Evolutionary conservation across 345 rosid species (phyloP).

Genomic region (Pugionium dolabratum): DNA sequence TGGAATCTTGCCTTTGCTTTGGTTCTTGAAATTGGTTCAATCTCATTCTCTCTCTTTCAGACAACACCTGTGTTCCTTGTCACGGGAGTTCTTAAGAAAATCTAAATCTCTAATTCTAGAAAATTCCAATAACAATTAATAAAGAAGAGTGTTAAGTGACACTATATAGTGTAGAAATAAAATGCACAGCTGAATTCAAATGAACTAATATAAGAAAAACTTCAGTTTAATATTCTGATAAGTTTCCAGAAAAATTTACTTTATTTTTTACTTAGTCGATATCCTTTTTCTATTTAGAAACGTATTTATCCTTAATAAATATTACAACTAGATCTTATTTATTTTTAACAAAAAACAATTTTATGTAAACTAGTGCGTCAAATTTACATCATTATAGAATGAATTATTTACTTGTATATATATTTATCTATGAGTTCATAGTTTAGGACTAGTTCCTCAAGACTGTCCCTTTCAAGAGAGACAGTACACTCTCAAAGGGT

Average conservation of each 20-base stretch:
- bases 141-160: background rate
- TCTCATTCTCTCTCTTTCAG: slow-evolving; percentile 20
- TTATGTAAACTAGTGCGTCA: slow-evolving; percentile 6
- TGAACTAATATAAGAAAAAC: no score
- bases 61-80: slow-evolving; percentile 13
- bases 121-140: background rate
- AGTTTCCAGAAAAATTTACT: no score
- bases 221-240: no score
- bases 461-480: slow-evolving; percentile 25
- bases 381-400: background rate
- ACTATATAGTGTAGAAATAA: background rate
- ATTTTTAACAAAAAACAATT: no score
- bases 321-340: no score
- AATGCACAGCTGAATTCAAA: background rate
- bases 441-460: slow-evolving; percentile 28
- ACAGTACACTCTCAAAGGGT: slow-evolving; percentile 37
- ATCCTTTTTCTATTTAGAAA: no score
- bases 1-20: slow-evolving; percentile 38
- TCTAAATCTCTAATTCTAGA: background rate
- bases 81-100: background rate
- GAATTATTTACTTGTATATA: slow-evolving; percentile 9
- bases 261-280: no score
- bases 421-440: background rate
- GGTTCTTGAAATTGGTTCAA: slow-evolving; percentile 24
- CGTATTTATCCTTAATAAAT: no score